Conservation (phyloP, 495 filamentous ascomycete species). For the Cercophora samala region DNA sequence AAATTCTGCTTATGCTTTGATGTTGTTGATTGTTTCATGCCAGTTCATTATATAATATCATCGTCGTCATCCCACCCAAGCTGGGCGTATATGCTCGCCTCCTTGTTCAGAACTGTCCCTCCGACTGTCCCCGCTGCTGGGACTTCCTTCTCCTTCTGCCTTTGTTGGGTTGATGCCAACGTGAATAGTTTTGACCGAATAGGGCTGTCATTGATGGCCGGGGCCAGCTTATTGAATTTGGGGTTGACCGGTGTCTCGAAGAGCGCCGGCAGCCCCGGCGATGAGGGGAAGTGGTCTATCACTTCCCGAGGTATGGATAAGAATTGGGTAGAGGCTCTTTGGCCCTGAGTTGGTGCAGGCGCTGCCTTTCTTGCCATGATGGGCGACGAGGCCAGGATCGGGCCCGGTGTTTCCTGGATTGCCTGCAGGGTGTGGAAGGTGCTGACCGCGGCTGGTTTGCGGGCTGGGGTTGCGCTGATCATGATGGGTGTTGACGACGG, state of each 20-base stretch:
- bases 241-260: constrained; percentile 41
- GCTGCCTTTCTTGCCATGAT: constrained; percentile 52
- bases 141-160: constrained; percentile 22
- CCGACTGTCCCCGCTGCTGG: constrained; percentile 18
- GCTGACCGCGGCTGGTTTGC: constrained; percentile 13
- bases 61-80: constrained; percentile 66
- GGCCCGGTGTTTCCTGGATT: constrained; percentile 20
- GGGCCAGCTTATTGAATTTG: constrained; percentile 18
- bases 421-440: background rate
- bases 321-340: constrained; percentile 35
- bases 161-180: background rate
- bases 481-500: constrained; percentile 9
- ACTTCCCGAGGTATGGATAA: constrained; percentile 21
- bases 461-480: constrained; percentile 30
- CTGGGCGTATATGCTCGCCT: constrained; percentile 58
- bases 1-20: background rate
- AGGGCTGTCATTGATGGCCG: constrained; percentile 44
- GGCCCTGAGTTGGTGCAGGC: constrained; percentile 34
- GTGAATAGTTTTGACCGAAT: constrained; percentile 33
- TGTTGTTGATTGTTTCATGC: constrained; percentile 11
- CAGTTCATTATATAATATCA: constrained; percentile 9
- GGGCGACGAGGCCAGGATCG: constrained; percentile 40
- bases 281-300: constrained; percentile 39
- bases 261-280: constrained; percentile 36
- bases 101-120: background rate